Percentiles rank a stretch among this genome's conserved stretches.
Conservation (phyloP, 2,329 filamentous ascomycete genomes). For the Exophiala sp. region DNA sequence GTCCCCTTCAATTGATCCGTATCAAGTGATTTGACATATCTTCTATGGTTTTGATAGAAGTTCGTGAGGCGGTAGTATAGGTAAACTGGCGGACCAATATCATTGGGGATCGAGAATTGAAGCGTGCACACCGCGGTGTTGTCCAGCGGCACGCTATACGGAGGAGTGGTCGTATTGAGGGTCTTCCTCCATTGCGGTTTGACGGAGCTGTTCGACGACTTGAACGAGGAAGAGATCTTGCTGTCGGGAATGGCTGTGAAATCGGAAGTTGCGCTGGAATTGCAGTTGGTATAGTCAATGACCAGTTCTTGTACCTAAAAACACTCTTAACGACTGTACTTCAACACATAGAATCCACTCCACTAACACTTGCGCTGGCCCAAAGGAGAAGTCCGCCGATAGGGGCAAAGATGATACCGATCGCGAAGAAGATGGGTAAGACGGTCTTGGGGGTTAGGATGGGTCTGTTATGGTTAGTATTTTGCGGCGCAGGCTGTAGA, state of each 20-base stretch:
- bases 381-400: conserved; percentile 84
- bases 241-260: conserved; percentile 54
- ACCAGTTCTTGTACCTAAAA: conserved; percentile 79
- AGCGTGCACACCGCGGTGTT: conserved; percentile 63
- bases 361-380: conserved; percentile 71
- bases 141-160: conserved; percentile 26
- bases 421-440: conserved; percentile 81
- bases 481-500: conserved; percentile 12
- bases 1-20: conserved; percentile 77
- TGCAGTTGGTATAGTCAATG: conserved; percentile 86
- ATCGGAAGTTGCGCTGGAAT: conserved; percentile 48
- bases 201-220: conserved; percentile 46
- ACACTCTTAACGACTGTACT: neutral
- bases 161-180: conserved; percentile 25
- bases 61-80: conserved; percentile 96
- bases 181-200: conserved; percentile 33
- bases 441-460: conserved; percentile 95
- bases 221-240: conserved; percentile 69
- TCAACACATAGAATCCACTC: neutral
- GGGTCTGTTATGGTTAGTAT: conserved; percentile 55
- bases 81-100: conserved; percentile 75
- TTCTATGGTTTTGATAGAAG: conserved; percentile 98
- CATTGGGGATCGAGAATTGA: conserved; percentile 73
- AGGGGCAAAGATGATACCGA: conserved; percentile 89
- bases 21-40: conserved; percentile 89